phyloP scores from a whole-genome alignment of 805 yeast genomes.

The Nakazawaea ernobii region DNA sequence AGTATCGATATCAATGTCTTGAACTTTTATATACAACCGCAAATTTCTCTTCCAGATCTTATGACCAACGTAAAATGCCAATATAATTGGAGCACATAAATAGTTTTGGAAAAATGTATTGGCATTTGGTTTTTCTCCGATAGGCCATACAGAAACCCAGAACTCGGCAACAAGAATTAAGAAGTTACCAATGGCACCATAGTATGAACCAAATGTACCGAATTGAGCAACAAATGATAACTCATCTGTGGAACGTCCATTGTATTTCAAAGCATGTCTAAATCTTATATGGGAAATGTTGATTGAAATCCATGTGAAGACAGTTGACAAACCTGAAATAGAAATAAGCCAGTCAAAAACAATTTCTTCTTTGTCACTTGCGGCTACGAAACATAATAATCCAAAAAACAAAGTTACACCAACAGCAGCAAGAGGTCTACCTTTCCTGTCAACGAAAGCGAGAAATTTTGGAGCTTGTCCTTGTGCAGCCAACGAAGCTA shows the following conservation, averaged over 20 bases:
- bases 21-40: slow-evolving; percentile 33
- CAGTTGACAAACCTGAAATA: slow-evolving; percentile 50
- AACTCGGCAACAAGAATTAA: slow-evolving; percentile 51
- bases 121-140: slow-evolving; percentile 35
- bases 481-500: slow-evolving; percentile 57
- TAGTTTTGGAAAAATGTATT: slow-evolving; percentile 47
- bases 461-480: slow-evolving; percentile 54
- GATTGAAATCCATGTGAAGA: slow-evolving; percentile 53
- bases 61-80: slow-evolving; percentile 43
- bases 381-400: slow-evolving; percentile 53
- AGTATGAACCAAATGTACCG: slow-evolving; percentile 49
- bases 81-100: slow-evolving; percentile 39
- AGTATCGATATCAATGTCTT: slow-evolving; percentile 54
- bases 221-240: slow-evolving; percentile 47
- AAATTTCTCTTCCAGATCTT: slow-evolving; percentile 39
- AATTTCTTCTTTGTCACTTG: slow-evolving; percentile 42
- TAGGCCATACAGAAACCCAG: slow-evolving; percentile 57
- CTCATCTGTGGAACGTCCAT: slow-evolving; percentile 43
- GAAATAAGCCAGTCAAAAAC: slow-evolving; percentile 58
- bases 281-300: slow-evolving; percentile 50
- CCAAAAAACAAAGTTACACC: slow-evolving; percentile 45
- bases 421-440: slow-evolving; percentile 53
- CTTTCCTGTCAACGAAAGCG: slow-evolving; percentile 46
- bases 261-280: slow-evolving; percentile 46
- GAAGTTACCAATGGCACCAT: slow-evolving; percentile 40